Percentiles rank a stretch among this genome's conserved stretches.
These are phyloP conservation scores for Barnettozyma sp. DNA, from an alignment of 805 yeast species.

Conservation along the genomic window DNA sequence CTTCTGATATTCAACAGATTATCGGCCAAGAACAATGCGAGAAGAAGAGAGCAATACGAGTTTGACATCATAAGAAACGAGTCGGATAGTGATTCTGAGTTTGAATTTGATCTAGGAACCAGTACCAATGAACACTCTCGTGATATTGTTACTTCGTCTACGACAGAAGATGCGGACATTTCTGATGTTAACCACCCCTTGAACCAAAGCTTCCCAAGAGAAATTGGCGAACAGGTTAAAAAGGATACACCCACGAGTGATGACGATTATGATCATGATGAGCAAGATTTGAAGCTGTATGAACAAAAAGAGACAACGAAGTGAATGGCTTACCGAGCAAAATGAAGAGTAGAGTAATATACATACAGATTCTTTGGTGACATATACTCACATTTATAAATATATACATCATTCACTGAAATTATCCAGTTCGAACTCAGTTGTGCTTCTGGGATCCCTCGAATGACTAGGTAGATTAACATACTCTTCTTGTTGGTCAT, in stretches of 20 bases:
- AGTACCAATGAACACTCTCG: conserved; percentile 25
- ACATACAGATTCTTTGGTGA: too few species aligned
- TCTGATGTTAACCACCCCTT: conserved; percentile 3
- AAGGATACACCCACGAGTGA: too few species aligned
- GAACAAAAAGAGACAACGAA: too few species aligned
- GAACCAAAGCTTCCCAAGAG: conserved; percentile 11
- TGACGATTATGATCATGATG: conserved; percentile 14
- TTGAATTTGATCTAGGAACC: conserved; percentile 32
- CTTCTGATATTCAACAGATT: conserved; percentile 37
- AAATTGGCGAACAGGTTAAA: conserved; percentile 4
- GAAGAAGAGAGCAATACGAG: conserved; percentile 32
- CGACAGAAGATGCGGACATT: background rate
- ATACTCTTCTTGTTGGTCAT: too few species aligned
- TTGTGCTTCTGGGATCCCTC: conserved; percentile 7
- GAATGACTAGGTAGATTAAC: too few species aligned
- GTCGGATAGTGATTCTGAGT: conserved; percentile 68
- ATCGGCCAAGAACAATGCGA: conserved; percentile 37
- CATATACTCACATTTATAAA: too few species aligned
- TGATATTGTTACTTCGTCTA: background rate
- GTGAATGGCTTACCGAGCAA: too few species aligned
- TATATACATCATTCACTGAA: conserved; percentile 10
- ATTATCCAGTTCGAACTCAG: conserved; percentile 22
- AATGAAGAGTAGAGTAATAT: too few species aligned
- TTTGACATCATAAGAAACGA: conserved; percentile 37
- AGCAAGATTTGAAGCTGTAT: too few species aligned